Evolutionary conservation across 495 filamentous ascomycete genomes (phyloP).

Genomic region (Xylaria nigripes): DNA sequence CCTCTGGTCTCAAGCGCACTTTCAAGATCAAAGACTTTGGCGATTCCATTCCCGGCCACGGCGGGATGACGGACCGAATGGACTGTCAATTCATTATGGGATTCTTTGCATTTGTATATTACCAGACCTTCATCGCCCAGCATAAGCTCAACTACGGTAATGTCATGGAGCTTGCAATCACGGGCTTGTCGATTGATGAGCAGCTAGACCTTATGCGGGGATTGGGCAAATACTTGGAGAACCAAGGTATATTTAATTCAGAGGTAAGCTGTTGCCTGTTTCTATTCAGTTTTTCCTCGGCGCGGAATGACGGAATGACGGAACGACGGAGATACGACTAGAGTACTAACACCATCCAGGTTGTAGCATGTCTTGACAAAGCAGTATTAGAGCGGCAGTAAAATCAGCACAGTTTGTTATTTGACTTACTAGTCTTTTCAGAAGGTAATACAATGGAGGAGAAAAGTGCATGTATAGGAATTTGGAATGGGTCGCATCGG

Average conservation of each 20-base stretch:
- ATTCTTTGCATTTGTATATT: slow-evolving; percentile 96
- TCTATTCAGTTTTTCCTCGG: neutral
- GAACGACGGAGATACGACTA: neutral
- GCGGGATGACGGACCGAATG: slow-evolving; percentile 98
- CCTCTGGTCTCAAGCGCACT: slow-evolving; percentile 92
- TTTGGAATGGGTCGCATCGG: neutral
- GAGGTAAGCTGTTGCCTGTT: slow-evolving; percentile 40
- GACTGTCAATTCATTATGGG: slow-evolving; percentile 99
- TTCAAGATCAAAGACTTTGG: slow-evolving; percentile 99
- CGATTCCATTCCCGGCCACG: slow-evolving; percentile 94
- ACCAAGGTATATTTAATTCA: slow-evolving; percentile 64
- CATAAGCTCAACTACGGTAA: slow-evolving; percentile 72
- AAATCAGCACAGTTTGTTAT: neutral
- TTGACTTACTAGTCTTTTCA: slow-evolving; percentile 1
- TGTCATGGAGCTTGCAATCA: slow-evolving; percentile 83
- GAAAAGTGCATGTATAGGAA: neutral
- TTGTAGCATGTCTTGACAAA: slow-evolving; percentile 23
- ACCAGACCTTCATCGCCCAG: slow-evolving; percentile 90
- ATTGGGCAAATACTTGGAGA: slow-evolving; percentile 74
- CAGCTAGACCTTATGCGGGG: slow-evolving; percentile 82
- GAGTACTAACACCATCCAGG: slow-evolving; percentile 8
- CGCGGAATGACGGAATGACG: neutral
- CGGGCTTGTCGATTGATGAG: slow-evolving; percentile 71
- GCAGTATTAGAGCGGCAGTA: slow-evolving; percentile 20
- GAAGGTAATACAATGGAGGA: neutral